A percentile compares a stretch with the other conserved stretches of the same genome.
These are phyloP conservation scores for Amauroascus niger DNA, from an alignment of 2,329 filamentous ascomycete species.

Conservation along the genomic window DNA sequence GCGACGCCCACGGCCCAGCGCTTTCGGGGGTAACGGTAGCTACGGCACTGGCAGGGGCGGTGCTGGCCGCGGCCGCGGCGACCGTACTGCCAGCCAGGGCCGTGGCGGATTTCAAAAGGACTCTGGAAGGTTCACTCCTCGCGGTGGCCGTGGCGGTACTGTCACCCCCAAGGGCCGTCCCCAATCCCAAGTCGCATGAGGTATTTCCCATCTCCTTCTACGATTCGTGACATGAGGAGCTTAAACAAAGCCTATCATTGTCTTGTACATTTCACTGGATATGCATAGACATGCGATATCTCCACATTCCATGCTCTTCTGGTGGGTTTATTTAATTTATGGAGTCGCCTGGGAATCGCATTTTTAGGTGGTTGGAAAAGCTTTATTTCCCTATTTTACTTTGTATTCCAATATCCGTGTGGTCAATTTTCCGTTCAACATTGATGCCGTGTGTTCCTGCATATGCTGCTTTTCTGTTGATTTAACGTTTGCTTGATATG, in stretches of 20 bases:
- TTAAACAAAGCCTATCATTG: neutral
- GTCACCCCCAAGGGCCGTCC: constrained; percentile 38
- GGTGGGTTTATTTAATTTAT: constrained; percentile 7
- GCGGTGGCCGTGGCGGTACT: constrained; percentile 54
- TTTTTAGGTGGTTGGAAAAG: constrained; percentile 14
- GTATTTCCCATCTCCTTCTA: neutral
- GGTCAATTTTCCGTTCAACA: neutral
- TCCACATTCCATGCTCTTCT: neutral
- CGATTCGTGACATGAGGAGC: neutral
- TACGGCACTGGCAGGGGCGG: constrained; percentile 53
- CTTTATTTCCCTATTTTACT: constrained; percentile 7
- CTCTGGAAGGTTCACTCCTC: constrained; percentile 55
- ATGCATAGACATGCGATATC: constrained; percentile 1
- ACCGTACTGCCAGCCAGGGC: constrained; percentile 53
- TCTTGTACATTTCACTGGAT: constrained; percentile 8
- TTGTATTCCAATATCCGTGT: constrained; percentile 6
- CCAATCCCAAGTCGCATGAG: constrained; percentile 7
- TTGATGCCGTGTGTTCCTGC: neutral
- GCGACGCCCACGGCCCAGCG: constrained; percentile 64
- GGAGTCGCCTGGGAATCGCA: constrained; percentile 10
- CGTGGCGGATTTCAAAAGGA: constrained; percentile 62
- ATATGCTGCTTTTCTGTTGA: neutral
- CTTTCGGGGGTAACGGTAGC: constrained; percentile 56
- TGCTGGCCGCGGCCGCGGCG: constrained; percentile 57
- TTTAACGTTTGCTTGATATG: constrained; percentile 11